A percentile compares a stretch with the other conserved stretches of the same genome.
Evolutionary conservation across 768 basidiomycete species (phyloP).

Genomic region (Pleurotus tuoliensis): DNA sequence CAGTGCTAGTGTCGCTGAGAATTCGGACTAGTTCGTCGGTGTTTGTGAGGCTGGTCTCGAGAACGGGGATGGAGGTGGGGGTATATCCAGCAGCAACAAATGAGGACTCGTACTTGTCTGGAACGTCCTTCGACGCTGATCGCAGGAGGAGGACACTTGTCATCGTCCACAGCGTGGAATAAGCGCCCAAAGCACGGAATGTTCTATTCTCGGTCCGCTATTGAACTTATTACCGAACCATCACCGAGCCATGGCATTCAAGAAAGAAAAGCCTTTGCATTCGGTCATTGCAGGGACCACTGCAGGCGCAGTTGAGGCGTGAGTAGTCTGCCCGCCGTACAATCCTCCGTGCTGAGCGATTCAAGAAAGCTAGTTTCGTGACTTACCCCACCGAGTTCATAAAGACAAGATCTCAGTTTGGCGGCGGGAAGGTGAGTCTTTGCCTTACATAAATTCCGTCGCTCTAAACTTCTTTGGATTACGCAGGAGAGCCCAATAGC

Average conservation of each 20-base stretch:
- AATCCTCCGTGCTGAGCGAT: constrained; percentile 23
- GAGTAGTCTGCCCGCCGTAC: constrained; percentile 24
- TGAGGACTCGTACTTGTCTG: constrained; percentile 58
- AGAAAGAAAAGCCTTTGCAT: constrained; percentile 80
- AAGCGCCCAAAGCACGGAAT: background rate
- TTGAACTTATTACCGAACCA: background rate
- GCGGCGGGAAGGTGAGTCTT: constrained; percentile 54
- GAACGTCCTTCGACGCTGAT: constrained; percentile 29
- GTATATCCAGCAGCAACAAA: constrained; percentile 46
- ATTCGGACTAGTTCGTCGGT: constrained; percentile 37
- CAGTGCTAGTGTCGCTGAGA: constrained; percentile 34
- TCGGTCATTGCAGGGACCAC: constrained; percentile 88
- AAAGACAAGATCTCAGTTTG: constrained; percentile 92
- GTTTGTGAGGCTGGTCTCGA: constrained; percentile 62
- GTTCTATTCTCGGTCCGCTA: background rate
- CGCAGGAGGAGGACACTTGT: constrained; percentile 45
- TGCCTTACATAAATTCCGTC: background rate
- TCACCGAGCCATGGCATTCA: constrained; percentile 34
- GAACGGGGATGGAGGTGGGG: constrained; percentile 61
- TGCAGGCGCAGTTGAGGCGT: constrained; percentile 93
- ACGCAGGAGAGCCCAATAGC: constrained; percentile 57
- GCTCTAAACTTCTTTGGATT: too few species aligned
- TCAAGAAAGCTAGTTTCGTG: constrained; percentile 56
- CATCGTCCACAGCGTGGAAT: constrained; percentile 6
- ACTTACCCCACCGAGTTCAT: constrained; percentile 92